Base-by-base conservation (phyloP, 2,329 filamentous ascomycete genomes). In the Rhinocladiella mackenziei region DNA sequence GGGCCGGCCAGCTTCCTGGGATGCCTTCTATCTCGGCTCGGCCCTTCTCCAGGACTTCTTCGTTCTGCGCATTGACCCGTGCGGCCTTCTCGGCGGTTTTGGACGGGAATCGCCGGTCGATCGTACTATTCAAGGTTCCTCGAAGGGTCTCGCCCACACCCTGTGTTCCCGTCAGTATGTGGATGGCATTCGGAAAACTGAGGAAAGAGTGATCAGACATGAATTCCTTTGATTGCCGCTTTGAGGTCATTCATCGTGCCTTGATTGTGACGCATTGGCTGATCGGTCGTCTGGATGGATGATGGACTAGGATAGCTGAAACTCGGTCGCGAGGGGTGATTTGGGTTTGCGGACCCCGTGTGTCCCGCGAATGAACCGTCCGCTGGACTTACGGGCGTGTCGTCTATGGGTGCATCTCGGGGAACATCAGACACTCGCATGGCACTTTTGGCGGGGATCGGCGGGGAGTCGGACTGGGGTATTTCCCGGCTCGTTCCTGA, bases 101-200 rank as follows among this genome's bases (percentile, higher is more conserved):
- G 13, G 39, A 35, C 10, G 52, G 52, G 32, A 51, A 56, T 10
- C 43, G 43, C 2, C 42, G 37, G 41, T 57, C 54, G 19, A 55
- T 46, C 6, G 46, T 42, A n/a, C 36, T 46, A 28, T 47, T 55
- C 9, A 56, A 36, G 3, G 53, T 56, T 18, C 55, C 55, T 10
- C 55, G 48, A 11, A 56, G 42, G n/a, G 55, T 57, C 31, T 57
- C 55, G 5, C 53, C 55, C 3, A 56, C 52, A 5, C 54, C 54
- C 54, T 56, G 18, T 22, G 22, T 37, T 7, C 15, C n/a, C 15
- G 32, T 28, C 7, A 33, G 15, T 17, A 13, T 18, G n/a, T 6
- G 14, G n/a, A 18, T 17, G 10, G n/a, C 14, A 17, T 8, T 4
- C 4, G 9, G 13, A 33, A 33, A 11, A 18, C 10, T 18, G 19